Evolutionary conservation across 805 yeast species (phyloP).

Genomic region (Starmera dryadoides): DNA sequence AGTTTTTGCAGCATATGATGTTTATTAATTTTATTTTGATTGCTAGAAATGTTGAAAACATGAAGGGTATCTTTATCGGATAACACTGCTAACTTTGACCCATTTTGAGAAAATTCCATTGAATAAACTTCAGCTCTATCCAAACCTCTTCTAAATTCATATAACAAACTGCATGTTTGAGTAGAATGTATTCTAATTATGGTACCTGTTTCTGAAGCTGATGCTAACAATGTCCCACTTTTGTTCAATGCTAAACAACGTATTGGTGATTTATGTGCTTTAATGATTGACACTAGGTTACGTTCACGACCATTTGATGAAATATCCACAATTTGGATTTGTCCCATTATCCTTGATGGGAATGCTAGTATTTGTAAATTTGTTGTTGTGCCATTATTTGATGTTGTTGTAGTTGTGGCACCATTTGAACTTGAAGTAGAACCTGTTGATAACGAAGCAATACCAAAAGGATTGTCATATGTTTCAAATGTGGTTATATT

Average conservation of each 20-base stretch:
- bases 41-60: slow-evolving; percentile 50
- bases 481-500: slow-evolving; percentile 31
- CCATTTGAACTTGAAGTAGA: not conserved
- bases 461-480: slow-evolving; percentile 19
- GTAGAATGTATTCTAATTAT: slow-evolving; percentile 69
- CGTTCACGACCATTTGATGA: slow-evolving; percentile 58
- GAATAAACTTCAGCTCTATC: slow-evolving; percentile 80
- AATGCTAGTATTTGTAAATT: slow-evolving; percentile 56
- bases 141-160: slow-evolving; percentile 84
- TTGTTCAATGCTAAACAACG: slow-evolving; percentile 57
- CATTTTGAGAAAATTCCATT: slow-evolving; percentile 76
- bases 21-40: slow-evolving; percentile 35
- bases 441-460: slow-evolving; percentile 19
- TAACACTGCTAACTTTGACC: slow-evolving; percentile 70
- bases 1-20: slow-evolving; percentile 59
- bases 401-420: not conserved
- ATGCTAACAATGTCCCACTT: slow-evolving; percentile 63
- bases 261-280: slow-evolving; percentile 68
- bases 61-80: slow-evolving; percentile 90
- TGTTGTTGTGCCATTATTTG: slow-evolving; percentile 11
- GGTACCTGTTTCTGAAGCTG: slow-evolving; percentile 81
- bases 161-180: slow-evolving; percentile 58
- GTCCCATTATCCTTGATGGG: slow-evolving; percentile 73
- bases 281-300: slow-evolving; percentile 58
- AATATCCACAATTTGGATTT: slow-evolving; percentile 72